phyloP scores from a whole-genome alignment of 2,329 filamentous ascomycete species.

The Fonsecaea multimorphosa region DNA sequence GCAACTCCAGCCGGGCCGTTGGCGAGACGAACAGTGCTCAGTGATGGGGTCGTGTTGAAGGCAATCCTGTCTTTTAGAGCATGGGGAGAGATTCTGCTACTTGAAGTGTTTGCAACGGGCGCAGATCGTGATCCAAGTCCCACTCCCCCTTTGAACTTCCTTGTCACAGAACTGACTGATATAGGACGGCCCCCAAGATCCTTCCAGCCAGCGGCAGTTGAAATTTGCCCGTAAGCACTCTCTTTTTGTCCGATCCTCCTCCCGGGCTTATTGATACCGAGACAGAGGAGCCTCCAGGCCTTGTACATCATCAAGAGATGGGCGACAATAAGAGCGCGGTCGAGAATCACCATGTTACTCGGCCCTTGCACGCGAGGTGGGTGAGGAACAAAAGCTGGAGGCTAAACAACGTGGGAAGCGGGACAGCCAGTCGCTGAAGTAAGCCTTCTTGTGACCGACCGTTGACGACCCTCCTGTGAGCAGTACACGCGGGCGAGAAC shows the following conservation, averaged over 20 bases:
- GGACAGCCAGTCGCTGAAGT: conserved; percentile 7
- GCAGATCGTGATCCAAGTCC: conserved; percentile 4
- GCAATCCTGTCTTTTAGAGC: background rate
- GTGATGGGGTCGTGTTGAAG: background rate
- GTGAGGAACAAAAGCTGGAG: background rate
- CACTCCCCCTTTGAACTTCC: background rate
- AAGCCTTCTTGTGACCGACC: background rate
- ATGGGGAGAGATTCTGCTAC: background rate
- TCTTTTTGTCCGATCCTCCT: background rate
- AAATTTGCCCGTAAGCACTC: conserved; percentile 6
- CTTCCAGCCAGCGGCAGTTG: conserved; percentile 7
- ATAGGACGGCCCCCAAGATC: background rate
- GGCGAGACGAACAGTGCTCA: background rate
- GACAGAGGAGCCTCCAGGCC: background rate
- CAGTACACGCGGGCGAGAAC: background rate
- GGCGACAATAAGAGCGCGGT: background rate
- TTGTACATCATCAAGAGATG: background rate
- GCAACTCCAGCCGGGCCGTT: background rate
- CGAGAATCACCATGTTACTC: background rate
- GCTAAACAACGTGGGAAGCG: conserved; percentile 15
- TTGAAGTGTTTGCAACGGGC: background rate
- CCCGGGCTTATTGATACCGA: conserved; percentile 13
- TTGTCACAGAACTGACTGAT: background rate
- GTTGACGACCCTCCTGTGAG: background rate
- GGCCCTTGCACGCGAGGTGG: background rate